Conservation (phyloP, 2,329 filamentous ascomycete genomes). For the Colletotrichum costaricense region DNA sequence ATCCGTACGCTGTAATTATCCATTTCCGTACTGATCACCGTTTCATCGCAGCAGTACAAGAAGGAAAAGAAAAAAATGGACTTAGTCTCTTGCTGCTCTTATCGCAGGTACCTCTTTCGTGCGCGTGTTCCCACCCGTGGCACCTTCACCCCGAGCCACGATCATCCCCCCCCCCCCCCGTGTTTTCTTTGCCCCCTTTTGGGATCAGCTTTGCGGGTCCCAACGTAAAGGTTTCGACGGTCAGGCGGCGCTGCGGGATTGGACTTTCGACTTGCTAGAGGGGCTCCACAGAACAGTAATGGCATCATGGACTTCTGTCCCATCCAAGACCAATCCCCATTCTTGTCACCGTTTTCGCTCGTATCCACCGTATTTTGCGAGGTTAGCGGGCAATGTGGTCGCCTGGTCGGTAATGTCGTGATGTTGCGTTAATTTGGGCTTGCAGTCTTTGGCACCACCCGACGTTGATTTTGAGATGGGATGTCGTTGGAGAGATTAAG, state of each 20-base stretch:
- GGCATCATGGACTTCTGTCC: not conserved
- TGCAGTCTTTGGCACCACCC: not conserved
- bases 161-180: not conserved
- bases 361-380: not conserved
- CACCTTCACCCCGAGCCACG: not conserved
- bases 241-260: not conserved
- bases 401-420: not conserved
- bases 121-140: not conserved
- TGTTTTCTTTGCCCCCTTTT: not conserved
- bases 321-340: not conserved
- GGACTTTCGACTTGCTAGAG: not conserved
- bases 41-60: not conserved
- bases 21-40: not conserved
- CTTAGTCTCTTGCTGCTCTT: not conserved
- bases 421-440: not conserved
- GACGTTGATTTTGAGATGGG: slow-evolving; percentile 8
- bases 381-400: not conserved
- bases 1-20: no score
- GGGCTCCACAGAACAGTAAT: not conserved
- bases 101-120: not conserved
- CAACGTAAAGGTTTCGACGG: not conserved
- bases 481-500: slow-evolving; percentile 33
- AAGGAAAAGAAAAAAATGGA: not conserved
- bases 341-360: not conserved
- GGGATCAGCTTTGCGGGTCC: not conserved